Conservation (phyloP, 768 basidiomycete species). For the Calocybe gangraenosa region DNA sequence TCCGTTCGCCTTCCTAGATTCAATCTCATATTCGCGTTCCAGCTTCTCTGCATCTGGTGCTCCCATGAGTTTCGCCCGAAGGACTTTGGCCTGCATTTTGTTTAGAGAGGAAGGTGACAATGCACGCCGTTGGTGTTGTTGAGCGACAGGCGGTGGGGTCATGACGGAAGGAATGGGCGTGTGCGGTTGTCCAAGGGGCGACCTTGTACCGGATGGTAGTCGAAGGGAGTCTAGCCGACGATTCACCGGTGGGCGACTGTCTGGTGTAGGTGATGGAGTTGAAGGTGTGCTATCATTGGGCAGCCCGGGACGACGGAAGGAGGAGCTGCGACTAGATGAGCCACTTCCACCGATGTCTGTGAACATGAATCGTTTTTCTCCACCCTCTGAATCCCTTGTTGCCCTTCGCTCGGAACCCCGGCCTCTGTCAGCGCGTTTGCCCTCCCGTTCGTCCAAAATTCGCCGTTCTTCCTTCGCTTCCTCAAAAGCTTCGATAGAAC, state of each 20-base stretch:
- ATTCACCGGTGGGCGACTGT: constrained; percentile 34
- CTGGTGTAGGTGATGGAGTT: constrained; percentile 56
- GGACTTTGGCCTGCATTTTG: constrained; percentile 86
- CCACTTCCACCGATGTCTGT: constrained; percentile 59
- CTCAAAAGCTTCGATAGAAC: constrained; percentile 77
- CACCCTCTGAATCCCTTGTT: constrained; percentile 34
- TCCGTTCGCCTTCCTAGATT: constrained; percentile 48
- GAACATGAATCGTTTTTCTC: constrained; percentile 64
- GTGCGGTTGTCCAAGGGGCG: constrained; percentile 55
- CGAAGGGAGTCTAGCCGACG: constrained; percentile 59
- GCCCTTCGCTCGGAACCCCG: constrained; percentile 25
- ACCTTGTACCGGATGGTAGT: constrained; percentile 53
- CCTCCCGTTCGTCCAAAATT: constrained; percentile 79
- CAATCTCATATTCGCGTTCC: constrained; percentile 83
- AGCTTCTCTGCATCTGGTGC: constrained; percentile 71
- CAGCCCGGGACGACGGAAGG: constrained; percentile 82
- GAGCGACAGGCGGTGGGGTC: constrained; percentile 54
- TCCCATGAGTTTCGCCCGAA: constrained; percentile 86
- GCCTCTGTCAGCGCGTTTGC: constrained; percentile 39
- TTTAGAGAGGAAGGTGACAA: constrained; percentile 82
- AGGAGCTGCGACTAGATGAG: constrained; percentile 74
- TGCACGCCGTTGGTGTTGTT: constrained; percentile 33
- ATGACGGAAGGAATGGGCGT: constrained; percentile 92
- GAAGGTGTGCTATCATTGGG: constrained; percentile 47
- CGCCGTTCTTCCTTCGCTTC: constrained; percentile 86